Conservation (phyloP, 108 stramenopile species). For the Pseudonitzschia pungens region DNA sequence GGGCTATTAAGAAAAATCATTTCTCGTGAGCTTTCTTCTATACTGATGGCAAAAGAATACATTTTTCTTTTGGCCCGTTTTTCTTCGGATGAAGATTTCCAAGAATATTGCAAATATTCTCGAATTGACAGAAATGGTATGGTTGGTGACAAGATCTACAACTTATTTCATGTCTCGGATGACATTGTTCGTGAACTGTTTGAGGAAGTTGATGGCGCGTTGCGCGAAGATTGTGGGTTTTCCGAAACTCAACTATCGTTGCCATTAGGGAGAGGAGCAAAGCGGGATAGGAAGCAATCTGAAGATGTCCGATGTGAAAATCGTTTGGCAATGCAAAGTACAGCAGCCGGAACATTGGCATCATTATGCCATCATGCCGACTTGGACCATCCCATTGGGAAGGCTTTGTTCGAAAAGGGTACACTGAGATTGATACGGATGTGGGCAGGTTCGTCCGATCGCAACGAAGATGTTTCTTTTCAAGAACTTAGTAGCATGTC, state of each 20-base stretch:
- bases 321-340: constrained; percentile 12
- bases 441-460: constrained; percentile 24
- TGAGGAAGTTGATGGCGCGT: constrained; percentile 28
- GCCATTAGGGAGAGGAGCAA: constrained; percentile 16
- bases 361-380: constrained; percentile 35
- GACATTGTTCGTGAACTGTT: constrained; percentile 31
- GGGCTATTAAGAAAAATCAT: constrained; percentile 15
- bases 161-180: constrained; percentile 5
- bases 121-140: neutral
- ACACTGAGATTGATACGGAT: constrained; percentile 36
- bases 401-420: constrained; percentile 33
- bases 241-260: constrained; percentile 41
- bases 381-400: constrained; percentile 15
- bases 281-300: neutral
- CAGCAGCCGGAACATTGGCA: constrained; percentile 24
- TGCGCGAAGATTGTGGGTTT: constrained; percentile 26
- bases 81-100: constrained; percentile 27
- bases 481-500: constrained; percentile 13
- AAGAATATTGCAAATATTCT: constrained; percentile 12
- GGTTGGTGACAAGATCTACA: neutral
- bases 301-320: neutral
- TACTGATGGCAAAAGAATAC: constrained; percentile 13
- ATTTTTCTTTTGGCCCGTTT: constrained; percentile 34
- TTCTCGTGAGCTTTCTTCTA: constrained; percentile 2
- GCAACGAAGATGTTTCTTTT: constrained; percentile 6